phyloP scores from a whole-genome alignment of 495 filamentous ascomycete species.

The Talaromyces nanjingensis region DNA sequence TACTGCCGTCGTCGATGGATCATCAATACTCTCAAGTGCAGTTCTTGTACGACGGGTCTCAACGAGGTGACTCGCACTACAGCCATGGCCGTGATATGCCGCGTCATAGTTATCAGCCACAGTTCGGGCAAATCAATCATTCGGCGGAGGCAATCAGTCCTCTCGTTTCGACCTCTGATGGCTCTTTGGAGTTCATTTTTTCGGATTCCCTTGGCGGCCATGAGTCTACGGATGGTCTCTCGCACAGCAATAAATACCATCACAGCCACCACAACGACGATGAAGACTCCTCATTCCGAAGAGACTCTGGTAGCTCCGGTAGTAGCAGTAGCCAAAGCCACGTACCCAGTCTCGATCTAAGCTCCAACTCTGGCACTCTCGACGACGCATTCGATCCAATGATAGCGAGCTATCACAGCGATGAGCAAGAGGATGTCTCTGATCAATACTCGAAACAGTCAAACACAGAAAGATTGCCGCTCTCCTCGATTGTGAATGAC shows the following conservation, averaged over 20 bases:
- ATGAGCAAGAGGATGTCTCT: slow-evolving; percentile 18
- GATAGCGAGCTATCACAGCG: slow-evolving; percentile 19
- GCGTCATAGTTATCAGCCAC: background rate
- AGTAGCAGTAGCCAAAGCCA: slow-evolving; percentile 1
- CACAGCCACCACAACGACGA: background rate
- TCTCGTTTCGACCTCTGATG: background rate
- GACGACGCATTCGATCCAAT: slow-evolving; percentile 22
- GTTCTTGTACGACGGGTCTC: slow-evolving; percentile 30
- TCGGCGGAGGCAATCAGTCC: background rate
- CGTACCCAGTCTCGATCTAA: slow-evolving; percentile 17
- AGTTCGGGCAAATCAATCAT: background rate
- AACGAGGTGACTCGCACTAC: slow-evolving; percentile 29
- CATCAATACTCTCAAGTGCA: slow-evolving; percentile 29
- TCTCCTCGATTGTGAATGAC: slow-evolving; percentile 1
- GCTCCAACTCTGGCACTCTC: slow-evolving; percentile 16
- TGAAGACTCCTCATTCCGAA: background rate
- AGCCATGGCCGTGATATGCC: slow-evolving; percentile 8
- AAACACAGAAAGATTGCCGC: background rate
- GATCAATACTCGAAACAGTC: slow-evolving; percentile 19
- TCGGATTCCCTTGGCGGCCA: background rate
- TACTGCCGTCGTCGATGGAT: slow-evolving; percentile 26
- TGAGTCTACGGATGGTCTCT: background rate
- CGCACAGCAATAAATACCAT: background rate
- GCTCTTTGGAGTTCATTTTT: slow-evolving; percentile 1
- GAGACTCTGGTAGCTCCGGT: background rate